A percentile compares a stretch with the other conserved stretches of the same genome.
These are phyloP conservation scores for Globisporangium cystogenes DNA, from an alignment of 352 stramenopile species.

Conservation along the genomic window DNA sequence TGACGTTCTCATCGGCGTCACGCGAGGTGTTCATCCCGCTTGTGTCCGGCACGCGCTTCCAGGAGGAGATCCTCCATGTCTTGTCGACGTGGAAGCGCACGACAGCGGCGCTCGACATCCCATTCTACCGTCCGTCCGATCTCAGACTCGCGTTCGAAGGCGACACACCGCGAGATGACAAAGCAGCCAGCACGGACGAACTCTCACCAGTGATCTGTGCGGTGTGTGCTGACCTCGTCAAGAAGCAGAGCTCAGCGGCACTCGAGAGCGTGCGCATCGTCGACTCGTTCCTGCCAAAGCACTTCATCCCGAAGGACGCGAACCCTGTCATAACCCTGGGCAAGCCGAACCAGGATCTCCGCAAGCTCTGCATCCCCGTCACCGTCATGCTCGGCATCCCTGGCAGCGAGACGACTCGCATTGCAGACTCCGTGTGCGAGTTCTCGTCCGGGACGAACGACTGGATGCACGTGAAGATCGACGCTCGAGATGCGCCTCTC, in stretches of 20 bases:
- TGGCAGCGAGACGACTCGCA: conserved; percentile 36
- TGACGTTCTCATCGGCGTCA: conserved; percentile 29
- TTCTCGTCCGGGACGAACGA: conserved; percentile 37
- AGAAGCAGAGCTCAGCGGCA: conserved; percentile 14
- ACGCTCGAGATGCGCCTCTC: conserved; percentile 23
- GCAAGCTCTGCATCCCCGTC: conserved; percentile 38
- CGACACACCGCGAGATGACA: conserved; percentile 29
- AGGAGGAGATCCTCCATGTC: conserved; percentile 53
- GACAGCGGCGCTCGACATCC: conserved; percentile 31
- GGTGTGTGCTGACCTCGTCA: conserved; percentile 22
- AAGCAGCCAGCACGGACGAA: conserved; percentile 7
- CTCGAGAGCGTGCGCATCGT: conserved; percentile 17
- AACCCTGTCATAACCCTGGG: conserved; percentile 27
- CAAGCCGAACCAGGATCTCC: conserved; percentile 25
- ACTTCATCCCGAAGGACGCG: conserved; percentile 56
- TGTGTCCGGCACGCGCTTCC: conserved; percentile 53
- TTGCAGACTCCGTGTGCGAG: conserved; percentile 36
- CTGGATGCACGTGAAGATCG: conserved; percentile 35
- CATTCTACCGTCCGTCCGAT: conserved; percentile 50
- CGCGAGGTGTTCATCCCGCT: conserved; percentile 43
- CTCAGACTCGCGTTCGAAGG: conserved; percentile 30
- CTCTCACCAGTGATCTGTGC: conserved; percentile 8
- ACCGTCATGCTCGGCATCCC: conserved; percentile 60
- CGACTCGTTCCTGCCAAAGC: conserved; percentile 38
- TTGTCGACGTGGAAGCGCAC: conserved; percentile 54